phyloP scores from a whole-genome alignment of 2,329 filamentous ascomycete genomes.

The Lasiodiplodia theobromae region DNA sequence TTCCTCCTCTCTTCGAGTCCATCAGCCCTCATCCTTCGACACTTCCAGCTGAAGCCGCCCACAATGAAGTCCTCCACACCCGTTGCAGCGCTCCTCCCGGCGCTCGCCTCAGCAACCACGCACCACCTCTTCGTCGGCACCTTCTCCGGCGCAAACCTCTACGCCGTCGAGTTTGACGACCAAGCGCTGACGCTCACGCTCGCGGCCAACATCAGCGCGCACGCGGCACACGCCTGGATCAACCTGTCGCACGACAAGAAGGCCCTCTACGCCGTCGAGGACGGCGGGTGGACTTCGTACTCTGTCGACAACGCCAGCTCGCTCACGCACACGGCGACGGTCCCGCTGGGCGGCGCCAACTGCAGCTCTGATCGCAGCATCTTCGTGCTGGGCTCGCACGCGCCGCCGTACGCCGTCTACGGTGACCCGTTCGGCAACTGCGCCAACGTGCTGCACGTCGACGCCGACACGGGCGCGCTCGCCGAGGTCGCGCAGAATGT shows the following conservation, averaged over 20 bases:
- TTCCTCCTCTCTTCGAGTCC: neutral
- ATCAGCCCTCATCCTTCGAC: neutral
- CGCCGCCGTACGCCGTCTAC: conserved; percentile 24
- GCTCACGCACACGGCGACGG: conserved; percentile 2
- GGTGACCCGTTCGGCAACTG: conserved; percentile 27
- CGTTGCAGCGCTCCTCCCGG: neutral
- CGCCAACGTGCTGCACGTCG: conserved; percentile 24
- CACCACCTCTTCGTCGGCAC: conserved; percentile 31
- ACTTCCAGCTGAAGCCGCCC: neutral
- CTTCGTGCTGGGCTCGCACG: neutral
- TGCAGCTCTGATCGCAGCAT: conserved; percentile 21
- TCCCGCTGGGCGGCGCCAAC: conserved; percentile 4
- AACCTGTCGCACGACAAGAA: conserved; percentile 27
- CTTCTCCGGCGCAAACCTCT: conserved; percentile 18
- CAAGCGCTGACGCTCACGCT: conserved; percentile 15
- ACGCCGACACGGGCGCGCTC: conserved; percentile 2
- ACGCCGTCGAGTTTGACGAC: conserved; percentile 30
- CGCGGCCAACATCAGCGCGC: conserved; percentile 28
- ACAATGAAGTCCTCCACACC: neutral
- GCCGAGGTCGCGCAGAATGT: conserved; percentile 14
- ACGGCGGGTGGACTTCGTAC: conserved; percentile 26
- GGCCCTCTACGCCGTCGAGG: conserved; percentile 25
- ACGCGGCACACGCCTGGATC: conserved; percentile 27
- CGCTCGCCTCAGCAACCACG: conserved; percentile 12
- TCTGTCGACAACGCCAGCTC: conserved; percentile 15